Base-by-base conservation (phyloP, 2,329 filamentous ascomycete species). In the Alternaria sp. region DNA sequence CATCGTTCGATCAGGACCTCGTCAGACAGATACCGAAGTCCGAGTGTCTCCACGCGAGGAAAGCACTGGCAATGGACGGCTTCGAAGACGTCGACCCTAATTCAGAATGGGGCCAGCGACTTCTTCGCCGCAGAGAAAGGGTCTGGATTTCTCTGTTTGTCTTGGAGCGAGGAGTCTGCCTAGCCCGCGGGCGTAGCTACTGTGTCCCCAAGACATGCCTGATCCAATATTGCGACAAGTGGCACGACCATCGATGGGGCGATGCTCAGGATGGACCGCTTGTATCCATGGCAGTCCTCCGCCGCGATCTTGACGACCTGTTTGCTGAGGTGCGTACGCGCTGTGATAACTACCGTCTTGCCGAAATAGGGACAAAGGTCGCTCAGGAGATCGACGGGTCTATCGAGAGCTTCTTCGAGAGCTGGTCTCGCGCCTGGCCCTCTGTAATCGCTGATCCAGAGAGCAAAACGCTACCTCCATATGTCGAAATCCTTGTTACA, bases 101-200 rank as follows among this genome's bases (percentile, higher is more conserved):
- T 25, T 91, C 89, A 0, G 85, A 88, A 63, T 84, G 84, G 70
- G 90, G 90, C 2, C 83, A 85, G 59, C 80, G 89, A 43, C 79
- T 93, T 2, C 77, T 92, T 4, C 84, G 90, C 45, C 84, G 89
- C 57, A 83, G 90, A 50, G 90, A 93, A 76, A 82, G 90, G 64
- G 87, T 88, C 8, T 93, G 90, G 90, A 84, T 93, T 59, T 87
- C 90, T 0, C 78, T 93, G 1, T 93, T 92, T 73, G 90, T 92
- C 0, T 84, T 93, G 1, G 90, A 93, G 72, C 83, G 90, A 78
- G 90, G 90, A 83, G 90, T 92, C 73, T 92, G 90, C 50, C 79
- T 93, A 7, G 90, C 90, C 0, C 85, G 90, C 59, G 90, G 90
- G 7, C 83, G 90, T 66, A 89, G 85, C 21, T 92, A 90, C 69